Evolutionary conservation across 129 eudicot species (phyloP).

Genomic region (Dittrichia graveolens): DNA sequence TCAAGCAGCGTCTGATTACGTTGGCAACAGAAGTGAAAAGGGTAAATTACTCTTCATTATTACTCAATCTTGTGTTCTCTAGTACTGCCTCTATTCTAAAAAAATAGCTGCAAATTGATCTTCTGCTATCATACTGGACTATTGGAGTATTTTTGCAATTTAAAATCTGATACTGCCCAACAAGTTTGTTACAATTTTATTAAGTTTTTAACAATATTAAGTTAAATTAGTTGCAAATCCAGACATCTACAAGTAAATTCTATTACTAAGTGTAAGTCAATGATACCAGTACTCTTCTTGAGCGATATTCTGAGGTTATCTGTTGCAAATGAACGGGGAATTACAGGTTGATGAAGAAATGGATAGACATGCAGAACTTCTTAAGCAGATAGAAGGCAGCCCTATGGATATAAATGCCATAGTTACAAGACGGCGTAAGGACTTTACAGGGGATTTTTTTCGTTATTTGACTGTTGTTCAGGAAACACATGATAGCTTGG

Average conservation of each 20-base stretch:
- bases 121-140: background rate
- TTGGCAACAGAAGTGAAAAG: conserved; percentile 65
- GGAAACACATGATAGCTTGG: conserved; percentile 75
- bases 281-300: too few species aligned
- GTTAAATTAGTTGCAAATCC: too few species aligned
- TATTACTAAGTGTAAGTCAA: too few species aligned
- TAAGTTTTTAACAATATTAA: too few species aligned
- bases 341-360: conserved; percentile 96
- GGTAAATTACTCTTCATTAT: conserved; percentile 39
- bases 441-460: conserved; percentile 80
- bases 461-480: conserved; percentile 69
- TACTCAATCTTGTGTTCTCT: background rate
- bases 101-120: background rate
- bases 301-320: background rate
- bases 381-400: conserved; percentile 77
- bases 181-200: background rate
- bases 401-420: conserved; percentile 87
- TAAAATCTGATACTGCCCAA: background rate
- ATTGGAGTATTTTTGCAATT: background rate
- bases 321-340: conserved; percentile 27
- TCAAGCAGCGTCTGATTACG: conserved; percentile 51
- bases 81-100: background rate
- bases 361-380: conserved; percentile 74
- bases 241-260: too few species aligned
- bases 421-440: conserved; percentile 81